phyloP scores from a whole-genome alignment of 495 filamentous ascomycete species.

The Paragyromitra xinjiangensis region DNA sequence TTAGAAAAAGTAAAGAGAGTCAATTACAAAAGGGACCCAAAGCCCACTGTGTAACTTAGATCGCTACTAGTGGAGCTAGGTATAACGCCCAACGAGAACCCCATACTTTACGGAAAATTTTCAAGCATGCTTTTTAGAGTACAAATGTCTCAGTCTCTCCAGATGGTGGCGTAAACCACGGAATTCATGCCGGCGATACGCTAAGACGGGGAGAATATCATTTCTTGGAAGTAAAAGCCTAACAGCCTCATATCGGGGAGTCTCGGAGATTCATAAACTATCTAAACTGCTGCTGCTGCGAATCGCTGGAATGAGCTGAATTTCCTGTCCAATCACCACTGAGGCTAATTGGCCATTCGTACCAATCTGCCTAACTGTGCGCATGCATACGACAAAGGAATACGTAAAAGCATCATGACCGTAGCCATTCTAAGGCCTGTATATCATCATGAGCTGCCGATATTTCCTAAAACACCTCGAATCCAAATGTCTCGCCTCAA shows the following conservation, averaged over 20 bases:
- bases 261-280: background rate
- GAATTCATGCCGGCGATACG: background rate
- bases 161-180: background rate
- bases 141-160: background rate
- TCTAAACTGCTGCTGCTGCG: background rate
- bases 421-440: background rate
- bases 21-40: background rate
- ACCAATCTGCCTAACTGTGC: background rate
- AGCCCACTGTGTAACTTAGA: background rate
- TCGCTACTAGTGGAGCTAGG: background rate
- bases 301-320: background rate
- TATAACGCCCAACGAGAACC: background rate
- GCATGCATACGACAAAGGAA: background rate
- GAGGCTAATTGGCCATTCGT: background rate
- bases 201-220: background rate
- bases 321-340: background rate
- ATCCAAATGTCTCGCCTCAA: background rate
- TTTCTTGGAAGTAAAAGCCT: background rate
- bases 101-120: background rate
- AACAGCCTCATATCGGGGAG: background rate
- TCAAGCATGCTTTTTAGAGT: conserved; percentile 6
- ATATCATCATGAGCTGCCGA: background rate
- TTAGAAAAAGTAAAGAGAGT: conserved; percentile 12
- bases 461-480: background rate
- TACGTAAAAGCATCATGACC: background rate